Evolutionary conservation across 163 green algal genomes (phyloP), one percentile per base, ranked within the genome.

Genomic region (Botryococcus braunii): DNA sequence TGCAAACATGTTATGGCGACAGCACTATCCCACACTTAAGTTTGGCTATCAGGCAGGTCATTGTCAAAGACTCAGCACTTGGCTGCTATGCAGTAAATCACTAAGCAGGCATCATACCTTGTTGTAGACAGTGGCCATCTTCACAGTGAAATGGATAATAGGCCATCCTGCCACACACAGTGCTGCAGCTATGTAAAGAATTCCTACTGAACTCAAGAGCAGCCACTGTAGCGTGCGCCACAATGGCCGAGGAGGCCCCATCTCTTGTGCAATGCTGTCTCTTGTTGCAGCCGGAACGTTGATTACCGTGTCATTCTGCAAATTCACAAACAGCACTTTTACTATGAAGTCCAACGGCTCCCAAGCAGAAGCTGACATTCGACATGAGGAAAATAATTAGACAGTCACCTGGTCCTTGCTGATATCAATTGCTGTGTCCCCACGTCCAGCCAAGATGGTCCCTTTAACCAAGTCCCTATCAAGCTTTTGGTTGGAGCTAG

Each of bases 91-190:
- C 17, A 62, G 52, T 13, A 62, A 38, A 27, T 17, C 17, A 55
- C 17, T 17, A 61, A 61, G 50, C 7, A 1, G 27, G 5, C 13
- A 11, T 34, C 57, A 29, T 41, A 66, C 59, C 59, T 52, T 23
- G 59, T 29, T 48, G 59, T n/a, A 25, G 36, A 36, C 37, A 11
- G 31, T n/a, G 11, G 27, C 59, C 6, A 66, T 23, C 38, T 29
- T 2, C 2, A 66, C 35, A 38, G 49, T 47, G 59, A 66, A 66
- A n/a, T 66, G 59, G 17, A 48, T 31, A 25, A 27, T 5, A 2
- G 59, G 35, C 34, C 35, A 66, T 1, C 37, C 59, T 36, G 37
- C 47, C 29, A 66, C 37, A 38, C 59, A 66, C 27, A 66, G 59
- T n/a, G 49, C 36, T 29, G 59, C 35, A 23, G 35, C 34, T 6